These are phyloP conservation scores for Lentinula raphanica DNA, from an alignment of 768 basidiomycete genomes.

Conservation along the genomic window DNA sequence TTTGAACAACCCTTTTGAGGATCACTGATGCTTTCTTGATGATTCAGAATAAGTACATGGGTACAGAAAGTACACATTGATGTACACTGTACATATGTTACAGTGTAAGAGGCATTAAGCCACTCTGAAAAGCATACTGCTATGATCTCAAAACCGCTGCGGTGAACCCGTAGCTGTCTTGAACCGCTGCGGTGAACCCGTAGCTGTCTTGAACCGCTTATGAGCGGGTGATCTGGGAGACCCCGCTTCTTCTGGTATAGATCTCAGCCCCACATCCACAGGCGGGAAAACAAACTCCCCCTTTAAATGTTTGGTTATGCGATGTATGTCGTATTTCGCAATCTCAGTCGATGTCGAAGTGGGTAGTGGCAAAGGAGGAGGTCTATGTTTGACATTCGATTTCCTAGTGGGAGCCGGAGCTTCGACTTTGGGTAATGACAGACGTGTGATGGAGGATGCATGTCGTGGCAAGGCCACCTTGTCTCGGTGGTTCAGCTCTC, in stretches of 20 bases:
- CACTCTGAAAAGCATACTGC: too few species aligned
- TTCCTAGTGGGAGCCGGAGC: conserved; percentile 5
- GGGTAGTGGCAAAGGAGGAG: conserved; percentile 24
- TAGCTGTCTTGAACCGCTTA: conserved; percentile 3
- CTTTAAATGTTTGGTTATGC: conserved; percentile 30
- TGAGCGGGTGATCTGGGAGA: not conserved
- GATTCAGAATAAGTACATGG: too few species aligned
- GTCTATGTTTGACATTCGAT: conserved; percentile 12
- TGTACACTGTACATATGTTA: not conserved
- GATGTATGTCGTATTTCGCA: conserved; percentile 32
- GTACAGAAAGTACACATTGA: too few species aligned
- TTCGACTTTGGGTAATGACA: not conserved
- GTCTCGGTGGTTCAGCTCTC: conserved; percentile 29
- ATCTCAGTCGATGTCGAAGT: conserved; percentile 28
- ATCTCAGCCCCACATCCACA: conserved; percentile 9
- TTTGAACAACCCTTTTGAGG: too few species aligned
- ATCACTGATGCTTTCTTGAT: too few species aligned
- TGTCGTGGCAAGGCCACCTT: not conserved
- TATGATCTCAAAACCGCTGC: too few species aligned
- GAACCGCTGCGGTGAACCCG: not conserved
- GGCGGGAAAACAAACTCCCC: conserved; percentile 41
- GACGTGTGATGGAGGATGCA: not conserved
- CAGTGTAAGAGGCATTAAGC: too few species aligned
- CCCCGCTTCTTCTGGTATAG: not conserved
- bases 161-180: too few species aligned